phyloP scores from a whole-genome alignment of 2,329 filamentous ascomycete genomes.

The Aureobasidium sp. region DNA sequence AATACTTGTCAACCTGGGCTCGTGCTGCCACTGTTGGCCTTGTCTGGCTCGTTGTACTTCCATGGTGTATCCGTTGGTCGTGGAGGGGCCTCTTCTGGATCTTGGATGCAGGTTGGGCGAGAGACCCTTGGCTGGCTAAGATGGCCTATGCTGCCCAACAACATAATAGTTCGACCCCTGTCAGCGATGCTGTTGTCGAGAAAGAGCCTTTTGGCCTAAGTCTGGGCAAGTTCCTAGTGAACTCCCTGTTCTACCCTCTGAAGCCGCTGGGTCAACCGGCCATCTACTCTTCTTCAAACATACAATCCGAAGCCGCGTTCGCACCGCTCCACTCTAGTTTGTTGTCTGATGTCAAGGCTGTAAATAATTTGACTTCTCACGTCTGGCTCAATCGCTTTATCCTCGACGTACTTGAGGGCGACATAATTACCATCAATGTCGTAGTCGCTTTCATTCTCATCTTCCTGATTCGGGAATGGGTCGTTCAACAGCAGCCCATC shows the following conservation, averaged over 20 bases:
- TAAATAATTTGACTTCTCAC: constrained; percentile 54
- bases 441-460: constrained; percentile 95
- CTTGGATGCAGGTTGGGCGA: constrained; percentile 64
- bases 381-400: constrained; percentile 67
- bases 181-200: background rate
- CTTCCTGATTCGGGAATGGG: constrained; percentile 93
- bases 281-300: background rate
- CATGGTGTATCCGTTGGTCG: constrained; percentile 81
- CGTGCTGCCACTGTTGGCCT: constrained; percentile 69
- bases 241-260: constrained; percentile 2
- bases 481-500: constrained; percentile 93
- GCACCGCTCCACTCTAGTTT: constrained; percentile 11
- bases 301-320: background rate
- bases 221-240: background rate
- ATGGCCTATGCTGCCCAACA: constrained; percentile 10
- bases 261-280: background rate
- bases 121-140: constrained; percentile 27
- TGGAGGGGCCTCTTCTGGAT: constrained; percentile 96
- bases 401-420: constrained; percentile 80
- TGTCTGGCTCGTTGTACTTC: constrained; percentile 84
- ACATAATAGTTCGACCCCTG: background rate
- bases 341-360: constrained; percentile 49
- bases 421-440: constrained; percentile 84
- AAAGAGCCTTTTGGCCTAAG: constrained; percentile 3
- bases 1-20: constrained; percentile 67